A percentile compares a stretch with the other conserved stretches of the same genome.
These are phyloP conservation scores for Apiotrichum sp. DNA, from an alignment of 1,284 basidiomycete species.

Conservation along the genomic window DNA sequence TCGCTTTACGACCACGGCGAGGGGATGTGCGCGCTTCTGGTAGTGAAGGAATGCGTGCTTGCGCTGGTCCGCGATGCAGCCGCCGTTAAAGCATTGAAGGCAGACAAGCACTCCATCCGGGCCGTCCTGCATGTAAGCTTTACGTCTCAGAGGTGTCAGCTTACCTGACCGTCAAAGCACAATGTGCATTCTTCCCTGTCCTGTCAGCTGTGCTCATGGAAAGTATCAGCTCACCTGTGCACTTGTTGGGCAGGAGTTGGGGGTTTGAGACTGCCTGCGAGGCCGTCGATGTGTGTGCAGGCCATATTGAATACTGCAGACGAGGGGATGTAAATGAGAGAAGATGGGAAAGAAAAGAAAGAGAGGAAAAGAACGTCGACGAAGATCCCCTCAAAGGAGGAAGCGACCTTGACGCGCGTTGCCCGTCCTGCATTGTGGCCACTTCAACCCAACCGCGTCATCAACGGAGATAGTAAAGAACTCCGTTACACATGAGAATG, in stretches of 20 bases:
- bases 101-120: slow-evolving; percentile 81
- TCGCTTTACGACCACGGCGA: slow-evolving; percentile 77
- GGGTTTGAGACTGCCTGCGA: slow-evolving; percentile 24
- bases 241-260: slow-evolving; percentile 41
- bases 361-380: neutral
- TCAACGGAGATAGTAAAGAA: no score
- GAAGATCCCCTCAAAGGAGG: neutral
- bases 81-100: slow-evolving; percentile 88
- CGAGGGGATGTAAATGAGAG: no score
- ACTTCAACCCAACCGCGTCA: no score
- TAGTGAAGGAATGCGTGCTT: slow-evolving; percentile 69
- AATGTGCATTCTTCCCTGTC: slow-evolving; percentile 58
- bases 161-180: slow-evolving; percentile 89
- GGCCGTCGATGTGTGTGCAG: slow-evolving; percentile 32
- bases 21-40: slow-evolving; percentile 63
- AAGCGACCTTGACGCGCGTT: no score
- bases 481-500: no score
- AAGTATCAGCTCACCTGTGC: slow-evolving; percentile 32
- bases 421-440: no score
- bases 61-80: slow-evolving; percentile 57
- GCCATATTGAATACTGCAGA: slow-evolving; percentile 2
- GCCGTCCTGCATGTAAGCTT: slow-evolving; percentile 55
- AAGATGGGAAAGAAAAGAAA: neutral
- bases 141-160: neutral
- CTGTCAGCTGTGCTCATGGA: slow-evolving; percentile 3